Evolutionary conservation across 2,329 filamentous ascomycete species (phyloP).

Genomic region (Tolypocladium sp.): DNA sequence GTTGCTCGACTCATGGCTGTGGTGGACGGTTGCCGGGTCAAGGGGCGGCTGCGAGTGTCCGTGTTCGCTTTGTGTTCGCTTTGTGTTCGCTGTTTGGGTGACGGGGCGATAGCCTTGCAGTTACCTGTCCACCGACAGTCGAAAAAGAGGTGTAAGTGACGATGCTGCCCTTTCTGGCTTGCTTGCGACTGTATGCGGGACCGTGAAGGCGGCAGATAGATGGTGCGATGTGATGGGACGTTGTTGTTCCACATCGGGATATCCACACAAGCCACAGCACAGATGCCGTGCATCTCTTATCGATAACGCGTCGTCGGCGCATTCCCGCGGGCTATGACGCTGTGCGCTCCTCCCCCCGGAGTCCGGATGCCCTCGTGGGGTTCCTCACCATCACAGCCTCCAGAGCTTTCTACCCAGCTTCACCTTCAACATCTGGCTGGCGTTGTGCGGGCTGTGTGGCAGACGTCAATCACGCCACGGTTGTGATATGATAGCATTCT

Average conservation of each 20-base stretch:
- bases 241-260: background rate
- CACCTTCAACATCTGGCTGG: background rate
- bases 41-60: background rate
- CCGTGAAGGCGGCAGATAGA: background rate
- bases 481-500: conserved; percentile 1
- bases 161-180: background rate
- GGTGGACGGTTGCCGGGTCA: background rate
- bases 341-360: background rate
- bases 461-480: background rate
- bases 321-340: too few species aligned
- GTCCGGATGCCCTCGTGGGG: background rate
- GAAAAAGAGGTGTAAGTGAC: background rate
- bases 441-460: background rate
- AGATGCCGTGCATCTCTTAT: conserved; percentile 10
- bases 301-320: conserved; percentile 19
- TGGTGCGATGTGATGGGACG: background rate
- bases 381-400: background rate
- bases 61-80: background rate
- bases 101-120: background rate
- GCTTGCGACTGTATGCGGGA: too few species aligned
- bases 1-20: conserved; percentile 38
- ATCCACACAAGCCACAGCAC: too few species aligned
- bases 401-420: background rate
- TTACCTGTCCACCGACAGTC: background rate
- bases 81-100: background rate